Evolutionary conservation across 805 yeast genomes (phyloP).

Genomic region (Saccharomycopsis fibuligera): DNA sequence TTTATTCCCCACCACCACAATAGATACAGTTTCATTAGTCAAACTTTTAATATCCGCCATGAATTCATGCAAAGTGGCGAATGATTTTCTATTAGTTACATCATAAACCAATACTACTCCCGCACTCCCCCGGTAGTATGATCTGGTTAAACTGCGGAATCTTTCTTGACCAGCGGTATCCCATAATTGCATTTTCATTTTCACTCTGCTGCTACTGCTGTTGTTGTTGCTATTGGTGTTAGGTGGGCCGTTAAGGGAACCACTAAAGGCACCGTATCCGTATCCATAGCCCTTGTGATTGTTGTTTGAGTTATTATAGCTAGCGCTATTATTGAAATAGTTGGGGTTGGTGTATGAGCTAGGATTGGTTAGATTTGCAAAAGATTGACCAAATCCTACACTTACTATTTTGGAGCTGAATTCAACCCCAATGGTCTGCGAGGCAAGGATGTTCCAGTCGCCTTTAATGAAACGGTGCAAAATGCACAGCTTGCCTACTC

Average conservation of each 20-base stretch:
- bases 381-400: no score
- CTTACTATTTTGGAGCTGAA: conserved; percentile 30
- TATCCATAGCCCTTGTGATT: no score
- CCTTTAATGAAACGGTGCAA: conserved; percentile 31
- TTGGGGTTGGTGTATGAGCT: no score
- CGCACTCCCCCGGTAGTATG: conserved; percentile 34
- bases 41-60: conserved; percentile 29
- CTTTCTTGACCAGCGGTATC: conserved; percentile 36
- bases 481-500: conserved; percentile 40
- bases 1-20: conserved; percentile 33
- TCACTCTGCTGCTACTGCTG: no score
- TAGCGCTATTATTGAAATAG: no score
- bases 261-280: no score
- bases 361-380: no score
- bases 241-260: no score
- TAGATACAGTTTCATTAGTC: conserved; percentile 26
- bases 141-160: conserved; percentile 33
- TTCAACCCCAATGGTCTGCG: conserved; percentile 38
- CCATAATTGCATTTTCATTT: conserved; percentile 31
- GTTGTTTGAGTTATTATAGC: no score
- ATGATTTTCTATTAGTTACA: conserved; percentile 24
- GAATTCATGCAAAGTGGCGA: conserved; percentile 28
- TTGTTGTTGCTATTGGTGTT: conserved; percentile 1
- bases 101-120: conserved; percentile 35
- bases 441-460: conserved; percentile 26